Evolutionary conservation across 306 rosid genomes (phyloP).

Genomic region (Citrullus amarus): DNA sequence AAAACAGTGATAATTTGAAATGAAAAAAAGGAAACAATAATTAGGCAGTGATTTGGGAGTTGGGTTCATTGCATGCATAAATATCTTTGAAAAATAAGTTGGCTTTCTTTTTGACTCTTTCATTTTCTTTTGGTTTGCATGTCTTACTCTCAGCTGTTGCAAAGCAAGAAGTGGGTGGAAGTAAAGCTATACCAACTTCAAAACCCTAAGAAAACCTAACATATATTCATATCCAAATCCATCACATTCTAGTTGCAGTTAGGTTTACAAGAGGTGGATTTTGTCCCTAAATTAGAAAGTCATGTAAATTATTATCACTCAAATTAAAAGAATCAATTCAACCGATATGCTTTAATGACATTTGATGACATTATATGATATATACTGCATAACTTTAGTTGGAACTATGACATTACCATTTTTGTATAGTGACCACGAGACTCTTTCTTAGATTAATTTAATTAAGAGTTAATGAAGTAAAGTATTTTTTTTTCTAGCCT

Average conservation of each 20-base stretch:
- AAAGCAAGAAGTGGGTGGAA: background rate
- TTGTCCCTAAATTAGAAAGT: background rate
- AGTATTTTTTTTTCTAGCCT: background rate
- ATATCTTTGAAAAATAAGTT: background rate
- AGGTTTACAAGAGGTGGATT: background rate
- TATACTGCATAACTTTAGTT: background rate
- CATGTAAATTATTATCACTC: background rate
- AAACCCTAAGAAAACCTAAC: background rate
- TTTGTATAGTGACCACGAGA: background rate
- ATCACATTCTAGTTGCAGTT: background rate
- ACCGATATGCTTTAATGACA: too few relatives aligned
- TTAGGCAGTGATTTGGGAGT: background rate
- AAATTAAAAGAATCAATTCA: too few relatives aligned
- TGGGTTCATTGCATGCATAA: background rate
- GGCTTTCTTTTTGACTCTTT: background rate
- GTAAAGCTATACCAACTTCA: background rate
- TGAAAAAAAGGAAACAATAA: conserved; percentile 3
- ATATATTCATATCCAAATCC: background rate
- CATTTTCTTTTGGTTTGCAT: background rate
- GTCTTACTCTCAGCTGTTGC: background rate
- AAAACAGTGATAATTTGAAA: background rate
- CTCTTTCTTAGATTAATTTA: too few relatives aligned
- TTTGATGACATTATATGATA: too few relatives aligned
- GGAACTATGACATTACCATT: background rate
- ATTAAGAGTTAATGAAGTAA: background rate